Percentiles rank a stretch among this genome's conserved stretches.
These are phyloP conservation scores for Novymonas esmeraldas DNA, from an alignment of 208 protist species.

Conservation along the genomic window DNA sequence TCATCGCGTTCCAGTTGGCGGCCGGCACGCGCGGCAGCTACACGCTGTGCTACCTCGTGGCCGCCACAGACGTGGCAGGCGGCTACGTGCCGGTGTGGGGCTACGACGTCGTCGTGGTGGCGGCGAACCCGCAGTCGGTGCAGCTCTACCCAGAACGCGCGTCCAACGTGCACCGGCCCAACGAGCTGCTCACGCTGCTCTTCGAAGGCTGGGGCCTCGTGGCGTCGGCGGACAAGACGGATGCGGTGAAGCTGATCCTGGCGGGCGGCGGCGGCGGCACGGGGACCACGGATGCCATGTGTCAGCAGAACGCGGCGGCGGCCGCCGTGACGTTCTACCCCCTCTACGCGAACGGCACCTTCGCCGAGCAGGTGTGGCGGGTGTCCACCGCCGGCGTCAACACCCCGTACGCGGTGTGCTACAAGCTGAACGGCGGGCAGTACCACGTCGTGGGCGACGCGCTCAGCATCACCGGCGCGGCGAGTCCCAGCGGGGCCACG, in stretches of 20 bases:
- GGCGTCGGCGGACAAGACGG: constrained; percentile 30
- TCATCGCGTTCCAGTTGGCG: constrained; percentile 71
- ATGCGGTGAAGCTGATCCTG: constrained; percentile 67
- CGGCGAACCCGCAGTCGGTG: constrained; percentile 57
- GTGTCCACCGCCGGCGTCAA: constrained; percentile 19
- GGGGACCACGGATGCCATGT: constrained; percentile 31
- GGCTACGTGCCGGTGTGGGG: constrained; percentile 69
- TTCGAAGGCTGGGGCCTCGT: constrained; percentile 83
- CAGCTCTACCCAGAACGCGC: constrained; percentile 33
- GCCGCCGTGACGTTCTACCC: constrained; percentile 36
- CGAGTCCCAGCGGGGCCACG: constrained; percentile 52
- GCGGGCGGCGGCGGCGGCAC: constrained; percentile 9
- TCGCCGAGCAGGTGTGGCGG: constrained; percentile 58
- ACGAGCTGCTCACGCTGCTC: constrained; percentile 64
- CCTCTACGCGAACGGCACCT: constrained; percentile 76
- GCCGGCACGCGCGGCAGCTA: constrained; percentile 71
- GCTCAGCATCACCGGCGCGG: constrained; percentile 34
- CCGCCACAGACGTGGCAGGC: constrained; percentile 25
- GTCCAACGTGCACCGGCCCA: constrained; percentile 12
- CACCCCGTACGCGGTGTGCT: constrained; percentile 74
- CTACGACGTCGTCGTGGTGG: constrained; percentile 60
- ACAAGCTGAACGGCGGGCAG: constrained; percentile 86
- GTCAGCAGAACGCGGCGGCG: constrained; percentile 20
- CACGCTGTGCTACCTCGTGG: constrained; percentile 71
- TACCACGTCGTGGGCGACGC: constrained; percentile 62